Evolutionary conservation across 768 basidiomycete genomes (phyloP), one percentile per base, ranked within the genome.

Genomic region (Kwoniella dendrophila): DNA sequence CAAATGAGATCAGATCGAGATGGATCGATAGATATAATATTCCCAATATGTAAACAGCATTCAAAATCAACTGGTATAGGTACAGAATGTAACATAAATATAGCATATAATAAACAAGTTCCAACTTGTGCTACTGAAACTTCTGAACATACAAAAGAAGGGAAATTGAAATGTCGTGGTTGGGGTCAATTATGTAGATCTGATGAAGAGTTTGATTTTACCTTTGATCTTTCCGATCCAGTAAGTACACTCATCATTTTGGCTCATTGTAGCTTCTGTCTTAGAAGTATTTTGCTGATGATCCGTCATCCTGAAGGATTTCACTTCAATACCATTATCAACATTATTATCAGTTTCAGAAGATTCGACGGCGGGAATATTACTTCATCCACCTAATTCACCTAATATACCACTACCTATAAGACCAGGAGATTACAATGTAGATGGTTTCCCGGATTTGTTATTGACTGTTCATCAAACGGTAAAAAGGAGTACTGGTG

Each of bases 21-120:
- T 70, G 96, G 96, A 0, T 94, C 95, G 0, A 89, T 98, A 32
- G 96, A 98, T 77, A 86, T 98, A 84, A 83, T 99, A 45, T 92
- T 97, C 73, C 85, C 90, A 0, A 89, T 89, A 0, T 99, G 96
- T 75, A 79, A 82, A 0, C 84, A 83, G 2, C 85, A 90, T n/a
- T 87, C 89, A 0, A 75, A 82, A 0, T 81, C 83, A 1, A 86
- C 83, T 0, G 92, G 93, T 2, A 79, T 90, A 0, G 93, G 93
- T 11, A 81, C 81, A 1, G 84, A 85, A 40, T 98, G 96, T 76
- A 82, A 81, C 51, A 85, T 99, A 78, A 95, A 94, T 73, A 88
- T 98, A 58, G 94, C 87, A 3, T 97, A 91, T 80, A 99, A 98
- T 78, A 83, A 87, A 65, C 96, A 99, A 76, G 85, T 92, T 27